Percentiles rank a stretch among this genome's conserved stretches.
Conservation (phyloP, 2,329 filamentous ascomycete genomes). For the Diaporthe citriasiana region DNA sequence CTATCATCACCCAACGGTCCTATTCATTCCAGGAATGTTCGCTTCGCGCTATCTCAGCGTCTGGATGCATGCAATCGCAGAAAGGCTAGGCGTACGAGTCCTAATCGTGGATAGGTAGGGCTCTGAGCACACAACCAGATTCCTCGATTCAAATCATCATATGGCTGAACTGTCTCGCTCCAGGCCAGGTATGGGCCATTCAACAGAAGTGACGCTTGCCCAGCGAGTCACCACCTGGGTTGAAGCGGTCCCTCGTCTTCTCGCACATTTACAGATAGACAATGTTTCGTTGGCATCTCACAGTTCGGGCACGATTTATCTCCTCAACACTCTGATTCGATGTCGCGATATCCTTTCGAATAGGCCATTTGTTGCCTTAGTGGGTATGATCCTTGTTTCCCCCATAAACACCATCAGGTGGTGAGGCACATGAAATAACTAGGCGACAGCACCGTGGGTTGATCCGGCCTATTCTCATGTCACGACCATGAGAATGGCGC, state of each 20-base stretch:
- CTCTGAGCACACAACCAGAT: not conserved
- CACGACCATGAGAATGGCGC: conserved; percentile 19
- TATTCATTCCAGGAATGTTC: conserved; percentile 46
- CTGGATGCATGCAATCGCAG: conserved; percentile 38
- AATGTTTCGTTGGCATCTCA: conserved; percentile 38
- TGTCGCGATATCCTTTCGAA: conserved; percentile 30
- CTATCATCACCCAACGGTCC: conserved; percentile 21
- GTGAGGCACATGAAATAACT: not conserved
- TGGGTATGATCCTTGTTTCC: conserved; percentile 4
- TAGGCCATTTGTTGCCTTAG: conserved; percentile 42
- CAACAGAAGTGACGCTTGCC: conserved; percentile 33
- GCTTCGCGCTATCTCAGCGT: conserved; percentile 39
- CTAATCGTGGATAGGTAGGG: conserved; percentile 41
- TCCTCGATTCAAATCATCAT: not conserved
- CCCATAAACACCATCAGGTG: not conserved
- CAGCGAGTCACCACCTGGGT: conserved; percentile 42
- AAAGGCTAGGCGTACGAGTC: conserved; percentile 41
- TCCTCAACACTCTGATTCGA: conserved; percentile 37
- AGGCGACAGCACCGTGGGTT: conserved; percentile 35
- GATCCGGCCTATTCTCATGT: conserved; percentile 32
- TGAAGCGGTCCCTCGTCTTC: conserved; percentile 35
- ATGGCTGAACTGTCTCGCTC: not conserved
- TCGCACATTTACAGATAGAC: conserved; percentile 32
- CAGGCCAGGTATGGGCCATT: conserved; percentile 44
- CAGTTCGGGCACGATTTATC: conserved; percentile 38